Percentiles rank a stretch among this genome's conserved stretches.
phyloP scores from a whole-genome alignment of 768 basidiomycete species.

The Tephrocybe sp. region DNA sequence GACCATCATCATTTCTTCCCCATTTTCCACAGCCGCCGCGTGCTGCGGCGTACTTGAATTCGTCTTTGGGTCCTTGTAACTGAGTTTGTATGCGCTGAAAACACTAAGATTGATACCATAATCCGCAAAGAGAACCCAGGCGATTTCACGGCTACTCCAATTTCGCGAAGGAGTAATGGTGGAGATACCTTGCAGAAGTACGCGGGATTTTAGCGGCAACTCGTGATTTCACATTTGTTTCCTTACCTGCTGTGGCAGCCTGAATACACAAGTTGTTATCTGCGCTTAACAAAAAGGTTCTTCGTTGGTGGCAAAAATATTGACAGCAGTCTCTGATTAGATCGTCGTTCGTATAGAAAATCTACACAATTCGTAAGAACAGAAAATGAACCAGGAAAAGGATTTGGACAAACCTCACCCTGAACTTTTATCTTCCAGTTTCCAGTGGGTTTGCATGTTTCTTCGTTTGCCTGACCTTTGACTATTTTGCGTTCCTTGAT shows the following conservation, averaged over 20 bases:
- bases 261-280: slow-evolving; percentile 67
- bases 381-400: too few species aligned
- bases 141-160: slow-evolving; percentile 55
- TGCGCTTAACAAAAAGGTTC: slow-evolving; percentile 60
- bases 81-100: slow-evolving; percentile 40
- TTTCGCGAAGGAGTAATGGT: slow-evolving; percentile 34
- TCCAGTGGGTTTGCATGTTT: slow-evolving; percentile 57
- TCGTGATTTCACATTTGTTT: slow-evolving; percentile 17
- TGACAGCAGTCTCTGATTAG: slow-evolving; percentile 75
- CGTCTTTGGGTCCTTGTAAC: slow-evolving; percentile 30
- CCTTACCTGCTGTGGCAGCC: slow-evolving; percentile 25
- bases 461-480: slow-evolving; percentile 59
- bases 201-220: not conserved
- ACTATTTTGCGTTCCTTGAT: slow-evolving; percentile 54
- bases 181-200: slow-evolving; percentile 28
- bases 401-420: slow-evolving; percentile 37
- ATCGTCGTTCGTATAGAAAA: slow-evolving; percentile 48
- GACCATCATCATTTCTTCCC: slow-evolving; percentile 55
- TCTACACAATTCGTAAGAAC: too few species aligned
- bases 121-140: slow-evolving; percentile 40
- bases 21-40: slow-evolving; percentile 21
- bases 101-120: slow-evolving; percentile 26
- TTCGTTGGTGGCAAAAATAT: slow-evolving; percentile 50
- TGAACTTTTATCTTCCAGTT: slow-evolving; percentile 56
- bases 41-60: slow-evolving; percentile 10